These are phyloP conservation scores for Penicillium thymicola DNA, from an alignment of 2,329 filamentous ascomycete genomes.

Conservation along the genomic window DNA sequence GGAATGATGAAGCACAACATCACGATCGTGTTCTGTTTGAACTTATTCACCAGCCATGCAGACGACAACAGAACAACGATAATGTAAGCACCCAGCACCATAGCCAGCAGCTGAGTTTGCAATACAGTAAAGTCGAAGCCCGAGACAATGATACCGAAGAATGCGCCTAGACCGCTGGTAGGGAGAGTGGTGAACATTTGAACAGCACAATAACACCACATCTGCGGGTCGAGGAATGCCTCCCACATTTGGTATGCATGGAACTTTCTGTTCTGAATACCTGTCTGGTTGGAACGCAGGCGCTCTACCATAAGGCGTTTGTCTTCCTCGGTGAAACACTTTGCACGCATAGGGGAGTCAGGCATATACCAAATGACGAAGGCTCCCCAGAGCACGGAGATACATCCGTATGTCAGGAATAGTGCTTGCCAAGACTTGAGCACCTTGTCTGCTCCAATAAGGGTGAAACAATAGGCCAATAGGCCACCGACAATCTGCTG, in stretches of 20 bases:
- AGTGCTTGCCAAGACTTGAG: constrained; percentile 67
- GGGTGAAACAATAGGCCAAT: constrained; percentile 55
- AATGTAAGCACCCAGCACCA: constrained; percentile 72
- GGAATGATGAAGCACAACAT: constrained; percentile 67
- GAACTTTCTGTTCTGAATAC: constrained; percentile 58
- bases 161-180: constrained; percentile 68
- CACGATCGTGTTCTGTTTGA: constrained; percentile 63
- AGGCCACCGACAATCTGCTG: constrained; percentile 72
- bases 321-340: constrained; percentile 64
- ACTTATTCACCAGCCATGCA: constrained; percentile 66
- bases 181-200: constrained; percentile 70
- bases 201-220: constrained; percentile 63
- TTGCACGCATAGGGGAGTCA: constrained; percentile 68
- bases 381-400: constrained; percentile 62
- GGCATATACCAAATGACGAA: constrained; percentile 65
- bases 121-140: constrained; percentile 63
- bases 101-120: constrained; percentile 67
- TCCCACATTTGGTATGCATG: constrained; percentile 54
- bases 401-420: constrained; percentile 63
- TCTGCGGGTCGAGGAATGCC: constrained; percentile 63
- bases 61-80: constrained; percentile 66
- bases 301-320: constrained; percentile 63
- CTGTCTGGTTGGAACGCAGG: constrained; percentile 59
- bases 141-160: constrained; percentile 71
- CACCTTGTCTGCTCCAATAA: constrained; percentile 50